Evolutionary conservation across 2,329 filamentous ascomycete genomes (phyloP), one percentile per base, ranked within the genome.

Genomic region (Monosporascus cannonballus): DNA sequence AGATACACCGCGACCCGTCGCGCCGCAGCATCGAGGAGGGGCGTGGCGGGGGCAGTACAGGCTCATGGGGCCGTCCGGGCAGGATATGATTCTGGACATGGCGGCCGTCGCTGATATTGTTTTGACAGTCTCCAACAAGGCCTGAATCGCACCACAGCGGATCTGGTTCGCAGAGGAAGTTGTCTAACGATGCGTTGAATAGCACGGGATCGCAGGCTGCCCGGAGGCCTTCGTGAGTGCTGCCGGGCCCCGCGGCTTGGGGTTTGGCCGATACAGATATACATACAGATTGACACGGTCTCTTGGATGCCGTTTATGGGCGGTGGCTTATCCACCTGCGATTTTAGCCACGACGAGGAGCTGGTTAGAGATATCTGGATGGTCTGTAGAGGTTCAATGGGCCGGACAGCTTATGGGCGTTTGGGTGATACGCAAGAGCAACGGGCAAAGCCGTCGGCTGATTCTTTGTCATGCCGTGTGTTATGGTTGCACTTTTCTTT

Each of bases 21-120:
- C 73, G 82, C 56, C 75, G 79, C 56, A 85, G 80, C 59, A 66
- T 85, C 7, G 83, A 86, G 58, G 82, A 85, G 56, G 70, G 68
- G 1, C 67, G 72, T 44, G 68, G 71, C 3, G 67, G 69, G 27
- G 65, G 67, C 22, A 70, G 71, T 53, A 68, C 71, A 49, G 76
- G 70, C 18, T 34, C 63, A 69, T 24, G 67, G 61, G 17, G 55
- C 58, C 18, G 66, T 75, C 30, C 67, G 71, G 51, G 67, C 65
- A 46, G 64, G 64, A 17, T 76, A 71, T 51, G 75, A 77, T 37
- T 53, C 57, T 5, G 61, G 54, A 47, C 61, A 59, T 41, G 52
- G 62, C 41, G 64, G 57, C 25, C 61, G 61, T 42, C 62, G 62
- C 41, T 67, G 64, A 64, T 64, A 59, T 54, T 53, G 24, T 15